Evolutionary conservation across 345 rosid genomes (phyloP).

Genomic region (Populus ilicifolia): DNA sequence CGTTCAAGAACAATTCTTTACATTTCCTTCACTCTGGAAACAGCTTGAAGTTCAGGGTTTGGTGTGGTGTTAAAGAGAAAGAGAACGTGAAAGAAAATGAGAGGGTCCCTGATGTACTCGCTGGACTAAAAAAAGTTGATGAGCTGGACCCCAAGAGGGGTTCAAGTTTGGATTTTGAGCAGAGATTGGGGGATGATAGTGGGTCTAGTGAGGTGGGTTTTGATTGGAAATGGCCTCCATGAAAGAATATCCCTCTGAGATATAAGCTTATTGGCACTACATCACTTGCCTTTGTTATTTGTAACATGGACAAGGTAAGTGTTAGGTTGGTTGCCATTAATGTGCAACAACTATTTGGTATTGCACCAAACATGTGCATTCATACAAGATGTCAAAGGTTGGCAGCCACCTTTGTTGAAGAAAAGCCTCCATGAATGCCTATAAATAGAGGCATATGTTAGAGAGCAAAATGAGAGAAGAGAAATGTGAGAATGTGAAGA

Average conservation of each 20-base stretch:
- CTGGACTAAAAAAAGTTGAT: conserved; percentile 28
- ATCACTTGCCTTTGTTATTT: conserved; percentile 85
- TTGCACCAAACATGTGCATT: too few species aligned
- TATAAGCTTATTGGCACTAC: conserved; percentile 82
- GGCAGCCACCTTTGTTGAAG: too few species aligned
- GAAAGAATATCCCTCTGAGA: conserved; percentile 72
- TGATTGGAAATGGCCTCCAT: conserved; percentile 69
- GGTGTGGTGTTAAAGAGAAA: conserved; percentile 52
- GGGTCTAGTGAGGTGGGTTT: conserved; percentile 38
- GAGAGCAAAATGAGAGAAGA: too few species aligned
- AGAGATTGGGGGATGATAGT: conserved; percentile 2
- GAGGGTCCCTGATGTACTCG: conserved; percentile 22
- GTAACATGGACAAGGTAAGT: conserved; percentile 98
- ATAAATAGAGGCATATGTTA: too few species aligned
- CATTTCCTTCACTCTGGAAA: conserved; percentile 12
- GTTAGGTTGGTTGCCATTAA: too few species aligned
- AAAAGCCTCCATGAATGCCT: too few species aligned
- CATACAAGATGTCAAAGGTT: too few species aligned
- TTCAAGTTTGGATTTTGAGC: conserved; percentile 21
- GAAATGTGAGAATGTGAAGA: too few species aligned
- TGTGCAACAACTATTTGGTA: too few species aligned
- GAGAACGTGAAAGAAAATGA: conserved; percentile 47
- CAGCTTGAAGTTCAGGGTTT: conserved; percentile 40
- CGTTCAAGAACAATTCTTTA: conserved; percentile 14
- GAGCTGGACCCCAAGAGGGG: conserved; percentile 23